Base-by-base conservation (phyloP, 345 rosid genomes). In the Trapa bicornis region DNA sequence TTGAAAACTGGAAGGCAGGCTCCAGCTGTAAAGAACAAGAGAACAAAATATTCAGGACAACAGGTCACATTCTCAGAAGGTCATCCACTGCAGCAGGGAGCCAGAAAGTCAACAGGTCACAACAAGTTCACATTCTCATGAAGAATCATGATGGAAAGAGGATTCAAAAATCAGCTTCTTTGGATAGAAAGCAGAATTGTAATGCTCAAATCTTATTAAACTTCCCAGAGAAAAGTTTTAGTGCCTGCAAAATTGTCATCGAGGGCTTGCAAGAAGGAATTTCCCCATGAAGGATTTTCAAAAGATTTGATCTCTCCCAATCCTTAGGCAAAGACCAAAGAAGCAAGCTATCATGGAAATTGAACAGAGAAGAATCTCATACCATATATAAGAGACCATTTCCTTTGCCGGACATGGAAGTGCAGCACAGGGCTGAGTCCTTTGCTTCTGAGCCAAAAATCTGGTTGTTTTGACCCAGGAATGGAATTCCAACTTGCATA, bases 1-100 rank as follows among this genome's bases (percentile, higher is more conserved):
- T 78, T 53, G 85, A 65, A 76, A 79, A 74, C 78, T 86, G 89
- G 63, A 78, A 74, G 16, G 87, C 79, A 64, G 90, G 84, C 68
- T 80, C 85, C 9, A 78, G 73, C 94, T 90, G 77, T 56, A 73
- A 72, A 68, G 37, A 63, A 71, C 22, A 33, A 4, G 47, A 11
- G 64, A 29, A 43, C 17, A n/a, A 43, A 45, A 47, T 17, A 56
- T n/a, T n/a, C 37, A 50, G 37, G 11, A 36, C 63, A 58, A 9
- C 12, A 53, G 16, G 29, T 8, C 32, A 17, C 58, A 53, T 53
- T 57, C 37, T 22, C 62, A 57, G 15, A 10, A 57, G 37, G 62
- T 3, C 29, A 2, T 32, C 3, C 37, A 29, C 0, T 17, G 62
- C 37, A 3, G 9, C 62, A 4, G 62, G 10, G 62, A 29, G 33